A percentile compares a stretch with the other conserved stretches of the same genome.
Conservation (phyloP, 768 basidiomycete genomes). For the Mycena alexandri region DNA sequence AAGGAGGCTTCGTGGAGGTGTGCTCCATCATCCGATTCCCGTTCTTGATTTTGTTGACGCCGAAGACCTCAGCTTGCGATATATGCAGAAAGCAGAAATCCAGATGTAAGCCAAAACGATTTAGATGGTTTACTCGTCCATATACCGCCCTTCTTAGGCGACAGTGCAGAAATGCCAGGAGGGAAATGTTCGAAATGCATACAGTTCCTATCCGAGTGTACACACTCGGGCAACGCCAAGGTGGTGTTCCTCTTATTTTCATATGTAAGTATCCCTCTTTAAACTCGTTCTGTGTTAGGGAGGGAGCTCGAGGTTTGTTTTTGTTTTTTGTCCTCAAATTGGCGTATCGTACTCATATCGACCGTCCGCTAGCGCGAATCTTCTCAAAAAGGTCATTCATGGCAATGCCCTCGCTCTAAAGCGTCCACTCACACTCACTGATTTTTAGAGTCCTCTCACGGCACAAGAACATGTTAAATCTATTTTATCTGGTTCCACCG, state of each 20-base stretch:
- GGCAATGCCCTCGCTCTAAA: not conserved
- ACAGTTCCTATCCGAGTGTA: constrained; percentile 52
- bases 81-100: constrained; percentile 74
- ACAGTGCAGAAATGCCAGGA: constrained; percentile 58
- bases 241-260: too few species aligned
- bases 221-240: constrained; percentile 51
- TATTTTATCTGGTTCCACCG: constrained; percentile 40
- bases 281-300: not conserved
- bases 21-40: too few species aligned
- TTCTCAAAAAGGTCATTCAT: not conserved
- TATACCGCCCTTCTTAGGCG: constrained; percentile 42
- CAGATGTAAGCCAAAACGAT: constrained; percentile 53
- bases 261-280: too few species aligned
- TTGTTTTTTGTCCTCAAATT: constrained; percentile 3
- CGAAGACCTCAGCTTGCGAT: constrained; percentile 67
- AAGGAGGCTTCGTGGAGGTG: too few species aligned
- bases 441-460: constrained; percentile 2
- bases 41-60: too few species aligned
- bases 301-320: constrained; percentile 17
- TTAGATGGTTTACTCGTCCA: not conserved
- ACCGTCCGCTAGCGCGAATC: not conserved
- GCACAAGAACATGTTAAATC: constrained; percentile 23
- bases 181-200: constrained; percentile 58
- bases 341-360: constrained; percentile 3
- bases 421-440: not conserved